These are phyloP conservation scores for Neurospora pannonica DNA, from an alignment of 495 filamentous ascomycete species.

Conservation along the genomic window DNA sequence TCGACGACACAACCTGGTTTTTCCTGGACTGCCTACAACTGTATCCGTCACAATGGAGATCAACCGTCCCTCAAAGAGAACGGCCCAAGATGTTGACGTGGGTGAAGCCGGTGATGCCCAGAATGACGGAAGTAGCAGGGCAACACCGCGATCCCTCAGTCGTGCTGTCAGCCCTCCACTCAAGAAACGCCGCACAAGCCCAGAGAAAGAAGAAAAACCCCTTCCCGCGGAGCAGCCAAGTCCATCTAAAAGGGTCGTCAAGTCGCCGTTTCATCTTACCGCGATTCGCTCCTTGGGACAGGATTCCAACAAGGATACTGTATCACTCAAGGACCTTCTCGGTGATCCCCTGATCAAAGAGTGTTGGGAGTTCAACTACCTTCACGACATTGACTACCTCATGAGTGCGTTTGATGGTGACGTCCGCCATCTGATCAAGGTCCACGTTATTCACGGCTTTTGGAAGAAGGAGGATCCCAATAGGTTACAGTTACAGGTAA, in stretches of 20 bases:
- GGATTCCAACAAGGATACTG: slow-evolving; percentile 54
- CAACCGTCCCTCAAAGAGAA: background rate
- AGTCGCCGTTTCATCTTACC: slow-evolving; percentile 69
- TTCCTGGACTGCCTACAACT: background rate
- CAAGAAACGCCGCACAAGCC: slow-evolving; percentile 20
- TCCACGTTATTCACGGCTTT: slow-evolving; percentile 78
- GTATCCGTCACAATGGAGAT: background rate
- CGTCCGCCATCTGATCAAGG: slow-evolving; percentile 49
- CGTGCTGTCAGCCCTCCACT: slow-evolving; percentile 33
- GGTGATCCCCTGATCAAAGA: slow-evolving; percentile 74
- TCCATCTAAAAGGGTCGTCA: background rate
- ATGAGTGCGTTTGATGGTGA: slow-evolving; percentile 58
- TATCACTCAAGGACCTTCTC: slow-evolving; percentile 62
- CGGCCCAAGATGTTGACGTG: background rate
- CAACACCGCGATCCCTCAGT: slow-evolving; percentile 20
- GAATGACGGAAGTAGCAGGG: background rate
- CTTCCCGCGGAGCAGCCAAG: background rate
- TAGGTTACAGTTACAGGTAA: slow-evolving; percentile 52
- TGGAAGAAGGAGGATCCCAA: slow-evolving; percentile 68
- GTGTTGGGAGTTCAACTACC: slow-evolving; percentile 86
- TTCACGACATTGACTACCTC: slow-evolving; percentile 71
- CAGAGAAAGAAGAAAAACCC: background rate
- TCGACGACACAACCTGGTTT: background rate
- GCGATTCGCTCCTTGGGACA: slow-evolving; percentile 55
- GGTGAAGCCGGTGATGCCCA: background rate